Conservation (phyloP, 495 filamentous ascomycete species). For the Tuber brumale region DNA sequence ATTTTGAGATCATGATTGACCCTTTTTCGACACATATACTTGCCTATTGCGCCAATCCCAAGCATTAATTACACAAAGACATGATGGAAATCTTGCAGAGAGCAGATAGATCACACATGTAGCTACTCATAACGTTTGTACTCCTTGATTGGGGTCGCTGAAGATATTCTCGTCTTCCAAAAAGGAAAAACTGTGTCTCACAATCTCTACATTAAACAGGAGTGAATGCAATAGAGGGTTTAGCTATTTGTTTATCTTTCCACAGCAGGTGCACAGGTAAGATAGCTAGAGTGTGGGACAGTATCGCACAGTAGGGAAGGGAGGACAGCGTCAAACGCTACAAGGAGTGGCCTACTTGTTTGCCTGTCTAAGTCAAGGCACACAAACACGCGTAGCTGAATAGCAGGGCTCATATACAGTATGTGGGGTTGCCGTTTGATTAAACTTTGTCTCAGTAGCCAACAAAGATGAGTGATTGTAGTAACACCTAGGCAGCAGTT, state of each 20-base stretch:
- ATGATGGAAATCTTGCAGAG: neutral
- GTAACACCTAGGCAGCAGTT: neutral
- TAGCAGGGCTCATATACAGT: neutral
- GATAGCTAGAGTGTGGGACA: neutral
- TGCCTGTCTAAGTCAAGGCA: neutral
- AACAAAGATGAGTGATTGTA: neutral
- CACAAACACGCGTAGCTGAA: neutral
- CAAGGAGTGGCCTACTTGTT: neutral
- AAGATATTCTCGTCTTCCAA: neutral
- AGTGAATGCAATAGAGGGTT: neutral
- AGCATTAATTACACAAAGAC: neutral
- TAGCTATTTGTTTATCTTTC: neutral
- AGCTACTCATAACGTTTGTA: neutral
- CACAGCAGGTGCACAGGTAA: neutral
- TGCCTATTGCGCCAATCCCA: neutral
- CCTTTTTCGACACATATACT: neutral
- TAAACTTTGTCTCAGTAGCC: neutral
- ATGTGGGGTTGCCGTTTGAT: neutral
- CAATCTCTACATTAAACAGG: neutral
- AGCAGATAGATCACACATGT: neutral
- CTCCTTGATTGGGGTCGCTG: neutral
- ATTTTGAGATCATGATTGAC: neutral
- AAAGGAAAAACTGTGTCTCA: neutral
- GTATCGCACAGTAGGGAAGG: neutral
- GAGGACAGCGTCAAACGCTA: neutral